A percentile compares a stretch with the other conserved stretches of the same genome.
phyloP scores from a whole-genome alignment of 129 eudicot species.

The Centella asiatica region DNA sequence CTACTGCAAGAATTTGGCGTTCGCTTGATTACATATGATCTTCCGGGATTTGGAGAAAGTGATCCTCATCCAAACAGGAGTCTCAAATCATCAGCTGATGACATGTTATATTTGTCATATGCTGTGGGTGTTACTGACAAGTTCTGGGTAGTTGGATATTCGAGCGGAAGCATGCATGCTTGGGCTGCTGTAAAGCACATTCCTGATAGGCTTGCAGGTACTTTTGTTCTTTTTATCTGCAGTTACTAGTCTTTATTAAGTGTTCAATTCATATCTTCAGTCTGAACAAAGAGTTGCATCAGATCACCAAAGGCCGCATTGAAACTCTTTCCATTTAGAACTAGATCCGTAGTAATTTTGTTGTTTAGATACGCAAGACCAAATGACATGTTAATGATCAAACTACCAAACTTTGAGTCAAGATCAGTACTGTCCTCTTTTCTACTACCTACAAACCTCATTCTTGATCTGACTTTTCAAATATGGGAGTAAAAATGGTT shows the following conservation, averaged over 20 bases:
- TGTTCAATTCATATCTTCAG: not conserved
- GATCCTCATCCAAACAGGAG: conserved; percentile 81
- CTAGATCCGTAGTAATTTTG: not conserved
- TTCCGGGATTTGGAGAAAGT: conserved; percentile 99
- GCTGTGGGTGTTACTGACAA: conserved; percentile 62
- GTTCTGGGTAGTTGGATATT: conserved; percentile 79
- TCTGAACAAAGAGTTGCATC: not conserved
- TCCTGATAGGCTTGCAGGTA: conserved; percentile 88
- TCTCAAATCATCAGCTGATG: conserved; percentile 86
- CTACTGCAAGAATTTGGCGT: conserved; percentile 70
- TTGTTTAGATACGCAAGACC: not conserved
- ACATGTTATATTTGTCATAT: conserved; percentile 68
- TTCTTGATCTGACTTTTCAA: no score
- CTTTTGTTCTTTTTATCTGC: not conserved
- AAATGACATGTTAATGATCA: no score
- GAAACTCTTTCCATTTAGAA: no score
- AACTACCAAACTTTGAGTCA: no score
- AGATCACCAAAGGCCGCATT: not conserved
- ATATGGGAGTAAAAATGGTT: no score
- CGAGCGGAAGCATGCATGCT: conserved; percentile 75
- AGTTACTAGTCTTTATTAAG: not conserved
- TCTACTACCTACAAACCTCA: no score
- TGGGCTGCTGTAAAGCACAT: conserved; percentile 93
- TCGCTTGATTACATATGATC: conserved; percentile 73
- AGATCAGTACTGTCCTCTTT: no score